Evolutionary conservation across 2,329 filamentous ascomycete species (phyloP), one percentile per base, ranked within the genome.

Genomic region (Xylariaceae sp.): DNA sequence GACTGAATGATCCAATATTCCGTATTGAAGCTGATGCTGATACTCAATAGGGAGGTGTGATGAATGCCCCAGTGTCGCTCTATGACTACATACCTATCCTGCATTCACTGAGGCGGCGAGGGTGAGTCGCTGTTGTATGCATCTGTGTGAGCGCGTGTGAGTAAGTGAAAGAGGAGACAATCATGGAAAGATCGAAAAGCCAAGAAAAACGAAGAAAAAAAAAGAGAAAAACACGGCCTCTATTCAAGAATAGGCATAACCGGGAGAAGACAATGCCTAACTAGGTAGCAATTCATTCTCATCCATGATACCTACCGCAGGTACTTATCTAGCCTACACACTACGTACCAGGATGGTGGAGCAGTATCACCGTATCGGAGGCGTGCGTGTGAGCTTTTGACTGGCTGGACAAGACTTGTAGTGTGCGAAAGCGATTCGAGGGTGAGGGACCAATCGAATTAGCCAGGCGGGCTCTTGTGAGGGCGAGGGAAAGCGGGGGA

Each of bases 371-470:
- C 67, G 62, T 71, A 64, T 63, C 58, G 62, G 63, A 62, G 63
- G 53, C 56, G 65, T 66, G 68, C 66, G 70, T 72, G 68, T 67
- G 71, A 65, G 62, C 50, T 52, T 65, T 51, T 72, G 64, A 69
- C 67, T 72, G 70, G 69, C 61, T 61, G 57, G 52, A 50, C 23
- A 35, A 47, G 52, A 57, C 60, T 58, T 65, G 42, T n/a, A 45
- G 42, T 6, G 10, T 67, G 64, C 57, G 65, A 66, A 61, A 60
- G 57, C 57, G 59, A 63, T 54, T 59, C 56, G 60, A 62, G 57
- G 59, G 55, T 55, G 57, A 55, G 15, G 44, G 62, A 60, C 60
- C 61, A 65, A 64, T 65, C 59, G 59, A 67, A 56, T 15, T 61
- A 37, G 15, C 52, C 55, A 55, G 61, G 58, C 51, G 53, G 54